phyloP scores from a whole-genome alignment of 2,329 filamentous ascomycete species.

The Cladosporium colombiae region DNA sequence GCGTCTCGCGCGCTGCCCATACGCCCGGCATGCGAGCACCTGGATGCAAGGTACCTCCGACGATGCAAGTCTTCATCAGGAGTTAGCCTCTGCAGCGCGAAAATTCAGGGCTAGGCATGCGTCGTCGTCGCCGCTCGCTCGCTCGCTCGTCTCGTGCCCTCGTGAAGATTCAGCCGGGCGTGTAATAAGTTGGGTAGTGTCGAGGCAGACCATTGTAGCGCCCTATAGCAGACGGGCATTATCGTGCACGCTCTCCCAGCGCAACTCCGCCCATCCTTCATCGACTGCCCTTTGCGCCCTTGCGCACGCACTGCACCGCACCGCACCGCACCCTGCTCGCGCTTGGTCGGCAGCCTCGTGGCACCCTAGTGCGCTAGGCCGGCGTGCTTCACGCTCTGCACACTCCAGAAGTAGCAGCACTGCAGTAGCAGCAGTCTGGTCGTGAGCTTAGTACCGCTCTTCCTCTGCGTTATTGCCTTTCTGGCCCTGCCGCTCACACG shows the following conservation, averaged over 20 bases:
- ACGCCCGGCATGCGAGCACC: not conserved
- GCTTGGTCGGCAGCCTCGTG: slow-evolving; percentile 6
- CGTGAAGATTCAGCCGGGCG: not conserved
- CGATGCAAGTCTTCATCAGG: not conserved
- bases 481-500: slow-evolving; percentile 9
- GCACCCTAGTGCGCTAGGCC: slow-evolving; percentile 15
- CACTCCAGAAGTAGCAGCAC: slow-evolving; percentile 3
- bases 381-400: slow-evolving; percentile 19
- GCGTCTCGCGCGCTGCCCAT: not conserved
- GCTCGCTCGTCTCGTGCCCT: not conserved
- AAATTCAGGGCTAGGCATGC: slow-evolving; percentile 16
- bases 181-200: not conserved
- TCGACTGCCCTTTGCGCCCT: slow-evolving; percentile 2
- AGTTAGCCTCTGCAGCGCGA: not conserved
- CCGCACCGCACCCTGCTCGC: not conserved
- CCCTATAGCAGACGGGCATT: not conserved
- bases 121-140: not conserved
- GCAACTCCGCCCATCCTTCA: not conserved
- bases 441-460: not conserved
- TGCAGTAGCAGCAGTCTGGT: not conserved
- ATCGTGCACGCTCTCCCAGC: slow-evolving; percentile 12
- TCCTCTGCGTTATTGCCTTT: not conserved
- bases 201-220: not conserved
- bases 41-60: not conserved
- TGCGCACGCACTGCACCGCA: not conserved